These are phyloP conservation scores for Hymenoscyphus fraxineus DNA, from an alignment of 2,329 filamentous ascomycete genomes.

Conservation along the genomic window DNA sequence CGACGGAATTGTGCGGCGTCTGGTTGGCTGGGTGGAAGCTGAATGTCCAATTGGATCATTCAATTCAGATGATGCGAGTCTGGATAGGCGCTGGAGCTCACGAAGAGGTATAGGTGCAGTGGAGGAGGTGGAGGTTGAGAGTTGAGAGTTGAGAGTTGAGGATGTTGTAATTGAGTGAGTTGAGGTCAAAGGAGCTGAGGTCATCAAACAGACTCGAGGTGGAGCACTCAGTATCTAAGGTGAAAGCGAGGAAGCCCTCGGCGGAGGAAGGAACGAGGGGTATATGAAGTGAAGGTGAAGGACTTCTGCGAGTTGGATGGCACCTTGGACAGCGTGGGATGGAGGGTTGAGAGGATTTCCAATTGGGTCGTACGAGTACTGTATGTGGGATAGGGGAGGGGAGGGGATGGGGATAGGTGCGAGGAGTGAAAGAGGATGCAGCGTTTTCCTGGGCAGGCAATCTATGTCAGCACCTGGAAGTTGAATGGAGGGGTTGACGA, in stretches of 20 bases:
- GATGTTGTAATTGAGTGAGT: neutral
- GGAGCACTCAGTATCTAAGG: neutral
- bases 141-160: neutral
- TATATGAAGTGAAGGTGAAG: neutral
- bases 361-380: neutral
- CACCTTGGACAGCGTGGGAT: neutral
- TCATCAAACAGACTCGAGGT: neutral
- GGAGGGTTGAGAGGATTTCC: neutral
- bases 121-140: neutral
- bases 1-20: neutral
- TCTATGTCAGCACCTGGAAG: too few relatives aligned
- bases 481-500: neutral
- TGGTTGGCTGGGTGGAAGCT: neutral
- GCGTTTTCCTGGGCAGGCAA: too few relatives aligned
- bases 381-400: neutral
- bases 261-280: neutral
- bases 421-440: too few relatives aligned
- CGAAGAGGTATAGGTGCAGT: neutral
- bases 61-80: neutral
- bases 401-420: neutral
- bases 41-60: neutral
- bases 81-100: neutral
- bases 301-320: neutral
- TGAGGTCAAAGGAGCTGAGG: neutral
- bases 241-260: neutral